phyloP scores from a whole-genome alignment of 2,329 filamentous ascomycete genomes.

The Davidsoniella eucalypti region DNA sequence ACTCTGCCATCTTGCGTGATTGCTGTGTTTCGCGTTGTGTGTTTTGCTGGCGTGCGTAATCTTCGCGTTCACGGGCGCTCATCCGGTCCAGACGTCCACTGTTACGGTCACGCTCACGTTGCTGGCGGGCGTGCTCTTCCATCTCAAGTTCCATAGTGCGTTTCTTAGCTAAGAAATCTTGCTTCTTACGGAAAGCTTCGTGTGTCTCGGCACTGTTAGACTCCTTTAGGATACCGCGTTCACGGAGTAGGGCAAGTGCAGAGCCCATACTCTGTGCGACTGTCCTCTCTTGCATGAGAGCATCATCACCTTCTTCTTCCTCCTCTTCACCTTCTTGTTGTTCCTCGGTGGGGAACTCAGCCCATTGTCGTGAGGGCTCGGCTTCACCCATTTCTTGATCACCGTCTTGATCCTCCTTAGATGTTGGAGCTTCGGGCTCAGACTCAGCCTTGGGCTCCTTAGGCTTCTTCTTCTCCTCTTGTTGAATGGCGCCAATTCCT shows the following conservation, averaged over 20 bases:
- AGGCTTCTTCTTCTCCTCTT: constrained; percentile 37
- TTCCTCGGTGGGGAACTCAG: constrained; percentile 19
- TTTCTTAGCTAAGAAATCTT: constrained; percentile 63
- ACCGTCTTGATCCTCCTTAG: constrained; percentile 25
- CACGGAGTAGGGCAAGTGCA: constrained; percentile 64
- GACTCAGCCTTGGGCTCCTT: constrained; percentile 24
- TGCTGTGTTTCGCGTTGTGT: constrained; percentile 72
- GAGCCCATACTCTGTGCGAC: constrained; percentile 66
- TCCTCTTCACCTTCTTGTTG: constrained; percentile 13
- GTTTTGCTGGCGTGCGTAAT: constrained; percentile 77
- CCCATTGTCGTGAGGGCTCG: constrained; percentile 23
- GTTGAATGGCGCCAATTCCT: constrained; percentile 54
- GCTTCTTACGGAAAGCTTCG: constrained; percentile 49
- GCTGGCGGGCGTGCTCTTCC: constrained; percentile 59
- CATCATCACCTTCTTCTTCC: constrained; percentile 53
- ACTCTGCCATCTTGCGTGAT: constrained; percentile 63
- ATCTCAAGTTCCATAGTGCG: constrained; percentile 58
- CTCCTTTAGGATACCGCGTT: constrained; percentile 64
- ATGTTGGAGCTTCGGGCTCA: constrained; percentile 22
- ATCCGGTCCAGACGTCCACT: constrained; percentile 73
- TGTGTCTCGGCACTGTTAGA: constrained; percentile 47
- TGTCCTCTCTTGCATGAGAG: constrained; percentile 47
- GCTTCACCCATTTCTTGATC: constrained; percentile 21
- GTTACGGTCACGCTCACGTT: constrained; percentile 76
- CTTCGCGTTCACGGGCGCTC: constrained; percentile 82